Base-by-base conservation (phyloP, 257 asterid species). In the Nyctanthes arbortristis region DNA sequence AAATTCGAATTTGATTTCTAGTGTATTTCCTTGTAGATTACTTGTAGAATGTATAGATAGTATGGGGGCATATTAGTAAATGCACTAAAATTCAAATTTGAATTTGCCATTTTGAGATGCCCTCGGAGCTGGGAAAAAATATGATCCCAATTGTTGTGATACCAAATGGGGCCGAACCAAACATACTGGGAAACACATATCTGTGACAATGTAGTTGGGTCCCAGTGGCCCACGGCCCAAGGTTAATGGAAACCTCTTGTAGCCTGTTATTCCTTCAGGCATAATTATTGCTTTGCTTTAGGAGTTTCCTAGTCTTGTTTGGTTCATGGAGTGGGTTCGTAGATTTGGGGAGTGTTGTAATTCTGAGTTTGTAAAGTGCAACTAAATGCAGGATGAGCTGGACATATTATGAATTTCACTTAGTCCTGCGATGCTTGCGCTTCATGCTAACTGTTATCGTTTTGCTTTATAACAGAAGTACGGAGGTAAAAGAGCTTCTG, bases 391-490 rank as follows among this genome's bases (percentile, higher is more conserved):
- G 30, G 59, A 52, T 52, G 24, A 52, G 59, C 31, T 52, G 1
- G 35, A 66, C 3, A 8, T 20, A n/a, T 30, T 36, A 61, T 34
- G 3, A 20, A 12, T 14, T 3, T n/a, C 67, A 61, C 5, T 16
- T 36, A 34, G n/a, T 61, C 30, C 39, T 52, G 16, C 59, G 34
- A 60, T 11, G 7, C 67, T n/a, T 14, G 7, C 0, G 20, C 12
- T 43, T 9, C 61, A 5, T 35, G 59, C 28, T 25, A 24, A 52
- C 59, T 24, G 5, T 9, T 22, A n/a, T 52, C 24, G 74, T 69
- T 27, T 69, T 71, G 47, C 66, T 55, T 70, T 52, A 13, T 66
- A 68, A 78, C 96, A 91, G 97, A 91, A 83, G 67, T 91, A 91
- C 81, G 69, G 78, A 7, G 85, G 89, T 69, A 91, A 89, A 73